Evolutionary conservation across 1,284 basidiomycete genomes (phyloP).

Genomic region (Hymenochaete sp.): DNA sequence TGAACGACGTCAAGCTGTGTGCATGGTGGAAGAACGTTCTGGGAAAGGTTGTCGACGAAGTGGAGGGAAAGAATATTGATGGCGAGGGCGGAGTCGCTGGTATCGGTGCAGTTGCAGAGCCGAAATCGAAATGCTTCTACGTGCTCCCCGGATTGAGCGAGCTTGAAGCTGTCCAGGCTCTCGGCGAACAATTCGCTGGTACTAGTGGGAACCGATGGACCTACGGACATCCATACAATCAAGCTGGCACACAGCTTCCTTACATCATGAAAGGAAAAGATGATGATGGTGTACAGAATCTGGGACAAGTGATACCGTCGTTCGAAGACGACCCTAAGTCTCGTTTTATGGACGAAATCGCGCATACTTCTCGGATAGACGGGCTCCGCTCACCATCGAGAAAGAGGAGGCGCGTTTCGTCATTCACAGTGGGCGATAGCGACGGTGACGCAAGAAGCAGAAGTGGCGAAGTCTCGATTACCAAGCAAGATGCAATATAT

Average conservation of each 20-base stretch:
- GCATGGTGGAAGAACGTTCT: conserved; percentile 87
- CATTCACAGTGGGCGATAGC: neutral
- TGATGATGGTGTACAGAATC: conserved; percentile 30
- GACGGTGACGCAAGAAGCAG: neutral
- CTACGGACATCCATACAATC: conserved; percentile 72
- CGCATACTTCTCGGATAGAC: conserved; percentile 53
- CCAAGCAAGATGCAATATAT: conserved; percentile 16
- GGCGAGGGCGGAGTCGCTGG: conserved; percentile 9
- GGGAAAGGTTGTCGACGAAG: conserved; percentile 41
- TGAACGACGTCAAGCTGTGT: conserved; percentile 77
- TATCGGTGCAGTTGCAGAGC: conserved; percentile 24
- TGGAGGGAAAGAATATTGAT: conserved; percentile 19
- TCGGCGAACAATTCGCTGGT: conserved; percentile 30
- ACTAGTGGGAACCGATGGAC: conserved; percentile 36
- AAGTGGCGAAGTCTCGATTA: too few species aligned
- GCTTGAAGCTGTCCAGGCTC: conserved; percentile 57
- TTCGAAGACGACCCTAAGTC: conserved; percentile 93
- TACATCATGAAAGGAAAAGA: conserved; percentile 18
- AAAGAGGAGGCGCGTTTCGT: conserved; percentile 38
- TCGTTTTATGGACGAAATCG: conserved; percentile 84
- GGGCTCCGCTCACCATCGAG: conserved; percentile 47
- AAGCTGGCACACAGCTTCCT: conserved; percentile 21
- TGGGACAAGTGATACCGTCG: conserved; percentile 74
- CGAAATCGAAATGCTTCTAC: conserved; percentile 36
- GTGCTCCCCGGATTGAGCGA: conserved; percentile 67